Evolutionary conservation across 306 rosid genomes (phyloP).

Genomic region (Calophaca sinica): DNA sequence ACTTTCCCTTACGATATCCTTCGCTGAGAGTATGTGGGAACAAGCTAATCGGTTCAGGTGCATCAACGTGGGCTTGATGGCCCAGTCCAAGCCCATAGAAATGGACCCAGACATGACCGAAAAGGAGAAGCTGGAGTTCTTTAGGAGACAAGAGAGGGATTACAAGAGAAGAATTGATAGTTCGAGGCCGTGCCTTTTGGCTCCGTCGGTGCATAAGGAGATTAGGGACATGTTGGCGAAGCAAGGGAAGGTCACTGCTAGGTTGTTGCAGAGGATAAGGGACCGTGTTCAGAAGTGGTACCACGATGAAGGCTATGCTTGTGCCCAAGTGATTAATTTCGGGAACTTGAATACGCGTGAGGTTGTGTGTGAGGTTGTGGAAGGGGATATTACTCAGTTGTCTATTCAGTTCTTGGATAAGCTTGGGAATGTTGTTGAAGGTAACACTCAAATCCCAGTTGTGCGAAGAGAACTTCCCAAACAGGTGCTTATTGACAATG

Average conservation of each 20-base stretch:
- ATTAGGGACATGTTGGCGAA: conserved; percentile 68
- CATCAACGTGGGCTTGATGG: conserved; percentile 90
- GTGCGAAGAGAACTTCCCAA: conserved; percentile 86
- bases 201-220: conserved; percentile 65
- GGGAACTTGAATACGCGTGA: conserved; percentile 93
- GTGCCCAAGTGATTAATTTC: conserved; percentile 96
- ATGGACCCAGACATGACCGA: conserved; percentile 96
- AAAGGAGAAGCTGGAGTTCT: conserved; percentile 85
- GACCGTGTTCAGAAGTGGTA: conserved; percentile 96
- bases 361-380: conserved; percentile 99
- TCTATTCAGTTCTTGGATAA: conserved; percentile 88
- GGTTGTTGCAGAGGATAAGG: conserved; percentile 89
- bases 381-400: conserved; percentile 92
- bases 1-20: conserved; percentile 65
- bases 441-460: conserved; percentile 82
- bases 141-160: conserved; percentile 79
- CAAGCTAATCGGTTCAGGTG: conserved; percentile 83
- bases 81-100: conserved; percentile 82
- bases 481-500: conserved; percentile 57
- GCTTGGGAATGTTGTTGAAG: conserved; percentile 94
- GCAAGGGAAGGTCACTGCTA: conserved; percentile 88
- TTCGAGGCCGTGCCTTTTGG: conserved; percentile 81
- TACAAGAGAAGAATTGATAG: conserved; percentile 82
- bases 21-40: conserved; percentile 95
- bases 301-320: conserved; percentile 95